Evolutionary conservation across 1,284 basidiomycete species (phyloP).

Genomic region (Malassezia nana): DNA sequence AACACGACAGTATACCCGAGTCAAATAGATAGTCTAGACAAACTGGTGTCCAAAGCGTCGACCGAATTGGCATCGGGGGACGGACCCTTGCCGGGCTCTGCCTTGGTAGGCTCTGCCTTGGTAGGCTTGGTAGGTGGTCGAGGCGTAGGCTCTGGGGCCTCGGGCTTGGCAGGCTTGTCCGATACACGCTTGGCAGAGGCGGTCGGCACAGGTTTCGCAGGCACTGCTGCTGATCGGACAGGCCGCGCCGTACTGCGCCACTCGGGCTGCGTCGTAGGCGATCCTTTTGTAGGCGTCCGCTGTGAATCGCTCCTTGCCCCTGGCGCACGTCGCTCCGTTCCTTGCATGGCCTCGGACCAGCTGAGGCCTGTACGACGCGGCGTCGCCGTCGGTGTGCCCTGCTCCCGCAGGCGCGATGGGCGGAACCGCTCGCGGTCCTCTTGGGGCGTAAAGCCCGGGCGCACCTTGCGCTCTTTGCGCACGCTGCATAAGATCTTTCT

Average conservation of each 20-base stretch:
- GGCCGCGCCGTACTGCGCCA: not conserved
- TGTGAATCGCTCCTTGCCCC: too few species aligned
- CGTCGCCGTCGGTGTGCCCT: not conserved
- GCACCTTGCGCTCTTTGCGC: slow-evolving; percentile 13
- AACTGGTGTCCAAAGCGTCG: not conserved
- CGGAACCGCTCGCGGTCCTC: slow-evolving; percentile 15
- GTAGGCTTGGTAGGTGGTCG: too few species aligned
- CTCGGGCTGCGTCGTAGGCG: not conserved
- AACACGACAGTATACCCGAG: not conserved
- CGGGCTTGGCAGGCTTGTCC: too few species aligned
- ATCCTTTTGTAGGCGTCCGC: not conserved
- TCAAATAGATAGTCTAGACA: not conserved
- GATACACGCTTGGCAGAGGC: too few species aligned
- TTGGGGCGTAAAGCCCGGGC: slow-evolving; percentile 13
- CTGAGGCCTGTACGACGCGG: not conserved
- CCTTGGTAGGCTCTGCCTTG: too few species aligned
- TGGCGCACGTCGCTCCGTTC: not conserved
- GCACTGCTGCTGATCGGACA: too few species aligned
- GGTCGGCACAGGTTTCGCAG: too few species aligned
- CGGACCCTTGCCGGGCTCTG: not conserved
- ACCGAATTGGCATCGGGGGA: not conserved
- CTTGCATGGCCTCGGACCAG: not conserved
- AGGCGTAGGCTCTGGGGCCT: too few species aligned
- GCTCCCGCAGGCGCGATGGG: not conserved
- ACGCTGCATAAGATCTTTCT: slow-evolving; percentile 7